phyloP scores from a whole-genome alignment of 2,329 filamentous ascomycete species.

The Aspergillus hortae region DNA sequence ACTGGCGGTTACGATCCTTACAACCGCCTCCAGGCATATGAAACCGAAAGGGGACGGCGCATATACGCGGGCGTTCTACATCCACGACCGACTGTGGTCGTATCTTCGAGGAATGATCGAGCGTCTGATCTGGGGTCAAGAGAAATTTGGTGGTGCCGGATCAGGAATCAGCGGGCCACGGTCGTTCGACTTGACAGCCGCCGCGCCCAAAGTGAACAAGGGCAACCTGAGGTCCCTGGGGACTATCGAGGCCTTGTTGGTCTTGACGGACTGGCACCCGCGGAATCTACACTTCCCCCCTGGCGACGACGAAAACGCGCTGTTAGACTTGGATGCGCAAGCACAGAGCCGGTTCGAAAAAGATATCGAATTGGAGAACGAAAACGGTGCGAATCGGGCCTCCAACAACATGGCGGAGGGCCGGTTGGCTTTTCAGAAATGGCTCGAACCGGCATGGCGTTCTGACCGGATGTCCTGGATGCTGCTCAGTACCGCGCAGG shows the following conservation, averaged over 20 bases:
- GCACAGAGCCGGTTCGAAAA: conserved; percentile 51
- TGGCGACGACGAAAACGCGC: conserved; percentile 62
- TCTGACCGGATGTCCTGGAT: conserved; percentile 98
- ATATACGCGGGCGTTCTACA: conserved; percentile 78
- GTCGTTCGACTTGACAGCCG: conserved; percentile 60
- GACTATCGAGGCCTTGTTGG: conserved; percentile 89
- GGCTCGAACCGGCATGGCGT: conserved; percentile 93
- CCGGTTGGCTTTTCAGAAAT: conserved; percentile 78
- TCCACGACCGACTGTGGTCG: conserved; percentile 93
- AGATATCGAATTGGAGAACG: conserved; percentile 37
- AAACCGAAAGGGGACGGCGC: conserved; percentile 75
- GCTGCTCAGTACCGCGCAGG: conserved; percentile 86
- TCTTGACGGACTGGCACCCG: conserved; percentile 96
- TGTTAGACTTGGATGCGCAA: conserved; percentile 69
- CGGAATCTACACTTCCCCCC: conserved; percentile 88
- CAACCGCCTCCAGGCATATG: conserved; percentile 84
- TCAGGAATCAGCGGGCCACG: conserved; percentile 61
- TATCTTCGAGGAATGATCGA: conserved; percentile 95
- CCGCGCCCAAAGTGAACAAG: conserved; percentile 53
- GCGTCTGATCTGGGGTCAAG: conserved; percentile 90
- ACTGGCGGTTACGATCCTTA: conserved; percentile 83
- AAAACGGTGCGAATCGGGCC: conserved; percentile 41
- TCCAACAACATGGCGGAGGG: conserved; percentile 67
- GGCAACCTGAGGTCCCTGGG: conserved; percentile 84
- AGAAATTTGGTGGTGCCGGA: conserved; percentile 80